Evolutionary conservation across 331 rosid species (phyloP), one percentile per base, ranked within the genome.

Genomic region (Malus hybrid): DNA sequence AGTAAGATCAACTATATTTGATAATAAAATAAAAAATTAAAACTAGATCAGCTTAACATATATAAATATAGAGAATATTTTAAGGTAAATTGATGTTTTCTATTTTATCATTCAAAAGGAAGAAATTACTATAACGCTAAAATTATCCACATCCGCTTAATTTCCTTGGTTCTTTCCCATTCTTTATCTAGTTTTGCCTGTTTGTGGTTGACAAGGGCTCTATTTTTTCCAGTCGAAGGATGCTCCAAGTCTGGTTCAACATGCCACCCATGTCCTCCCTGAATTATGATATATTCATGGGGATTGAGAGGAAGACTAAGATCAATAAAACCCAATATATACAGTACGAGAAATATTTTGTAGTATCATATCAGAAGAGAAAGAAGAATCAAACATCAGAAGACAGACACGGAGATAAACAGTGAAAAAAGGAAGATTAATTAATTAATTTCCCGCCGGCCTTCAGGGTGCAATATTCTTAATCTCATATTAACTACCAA

Each of bases 161-260:
- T 52, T 70, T 33, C 60, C 14, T 57, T 11, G 20, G 57, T 52
- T 52, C 19, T 16, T 16, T 52, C 57, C 20, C 57, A 1, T 52
- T 16, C n/a, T 52, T 52, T 52, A 7, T 2, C 57, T 16, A 52
- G 57, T 52, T 52, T 19, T 74, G 68, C 83, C 76, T 68, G 61
- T 68, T 50, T 74, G 71, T 68, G 71, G 70, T 61, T 74, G 60
- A 36, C 19, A 55, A 60, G 44, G 50, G 52, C 71, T 68, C 60
- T 24, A 60, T 61, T 57, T 20, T 61, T 61, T 52, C 20, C 78
- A 0, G 12, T 10, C 11, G 70, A 18, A 19, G 78, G 53, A 26
- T 53, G 19, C 64, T 58, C 26, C 75, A 26, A 68, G 53, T 77
- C 71, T 28, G 33, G 66, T n/a, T 67, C 63, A 56, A 19, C 78